Evolutionary conservation across 1,284 basidiomycete species (phyloP), one percentile per base, ranked within the genome.

Genomic region (Melanopsichium pennsylvanicum): DNA sequence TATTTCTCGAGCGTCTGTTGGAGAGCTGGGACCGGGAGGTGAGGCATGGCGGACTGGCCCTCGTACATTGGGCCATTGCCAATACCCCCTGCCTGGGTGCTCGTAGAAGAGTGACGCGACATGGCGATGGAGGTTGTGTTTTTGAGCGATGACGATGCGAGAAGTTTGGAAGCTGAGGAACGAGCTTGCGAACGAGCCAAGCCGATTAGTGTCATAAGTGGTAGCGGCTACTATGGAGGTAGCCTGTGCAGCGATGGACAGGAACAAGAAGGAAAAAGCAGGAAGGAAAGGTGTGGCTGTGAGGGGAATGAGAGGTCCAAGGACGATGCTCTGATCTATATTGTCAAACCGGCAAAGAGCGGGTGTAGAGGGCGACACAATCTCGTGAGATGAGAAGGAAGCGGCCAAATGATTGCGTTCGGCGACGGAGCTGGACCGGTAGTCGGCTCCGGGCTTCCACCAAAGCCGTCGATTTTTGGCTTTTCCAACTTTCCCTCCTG

Each of bases 1-100:
- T 80, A 81, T 61, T 79, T 79, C 12, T 54, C 31, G 26, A 80
- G 33, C 13, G 79, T 81, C 57, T 78, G 70, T 46, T 80, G 73
- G n/a, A n/a, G n/a, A n/a, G n/a, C n/a, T n/a, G n/a, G n/a, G n/a
- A n/a, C n/a, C n/a, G n/a, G n/a, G n/a, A n/a, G 71, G 19, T 75
- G 69, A 32, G 79, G 78, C 46, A 81, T 72, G 32, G 69, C 48
- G 21, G 51, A 48, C 61, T 81, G 79, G n/a, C 72, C 75, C 44
- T 69, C 54, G 50, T 70, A 74, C 59, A 72, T 67, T 45, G 70
- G 74, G 6, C 67, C 67, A 19, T 31, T 54, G 45, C 67, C 67
- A 29, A 70, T 32, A n/a, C 51, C 67, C 34, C 55, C 66, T 25
- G 36, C 52, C 34, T 56, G 48, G 48, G 67, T 64, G 31, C 48